Evolutionary conservation across 2,329 filamentous ascomycete genomes (phyloP), one percentile per base, ranked within the genome.

Genomic region (Penicillium sp.): DNA sequence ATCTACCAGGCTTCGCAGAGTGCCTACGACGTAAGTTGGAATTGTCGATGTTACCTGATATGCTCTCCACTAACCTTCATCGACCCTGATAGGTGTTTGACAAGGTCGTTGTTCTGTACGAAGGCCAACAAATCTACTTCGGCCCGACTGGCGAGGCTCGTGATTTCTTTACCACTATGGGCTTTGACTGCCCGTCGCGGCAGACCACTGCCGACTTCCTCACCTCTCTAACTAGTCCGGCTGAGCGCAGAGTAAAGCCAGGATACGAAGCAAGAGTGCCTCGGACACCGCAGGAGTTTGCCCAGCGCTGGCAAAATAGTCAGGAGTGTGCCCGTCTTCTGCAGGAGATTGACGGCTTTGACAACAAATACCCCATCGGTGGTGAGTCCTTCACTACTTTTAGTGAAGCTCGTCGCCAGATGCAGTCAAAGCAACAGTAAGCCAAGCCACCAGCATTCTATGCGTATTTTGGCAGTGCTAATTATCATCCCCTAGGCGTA

Each of bases 51-150:
- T n/a, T n/a, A n/a, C n/a, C n/a, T n/a, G n/a, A n/a, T n/a, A n/a
- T n/a, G n/a, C n/a, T n/a, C n/a, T n/a, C n/a, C n/a, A 25, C 24
- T 25, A 25, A 25, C 29, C 12, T 4, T 13, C 13, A 13, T n/a
- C 29, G 10, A 31, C 13, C 3, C 10, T n/a, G n/a, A n/a, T 29
- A 29, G 28, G 7, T 80, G 9, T 89, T 90, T 55, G 85, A 90
- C 65, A 88, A 88, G 63, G 80, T 79, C 0, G 75, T 81, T 0
- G 82, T 90, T 0, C 72, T 89, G 0, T 88, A 89, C 60, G 83
- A 89, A 58, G 87, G 87, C 1, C 78, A 83, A 0, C 80, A 89
- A 60, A 89, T 91, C 57, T 91, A 82, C 70, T 90, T 85, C 56
- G 88, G 88, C 0, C 78, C 78, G 0, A 79, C 82, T 0, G 60